These are phyloP conservation scores for Plantago elongata DNA, from an alignment of 257 asterid species.

Conservation along the genomic window DNA sequence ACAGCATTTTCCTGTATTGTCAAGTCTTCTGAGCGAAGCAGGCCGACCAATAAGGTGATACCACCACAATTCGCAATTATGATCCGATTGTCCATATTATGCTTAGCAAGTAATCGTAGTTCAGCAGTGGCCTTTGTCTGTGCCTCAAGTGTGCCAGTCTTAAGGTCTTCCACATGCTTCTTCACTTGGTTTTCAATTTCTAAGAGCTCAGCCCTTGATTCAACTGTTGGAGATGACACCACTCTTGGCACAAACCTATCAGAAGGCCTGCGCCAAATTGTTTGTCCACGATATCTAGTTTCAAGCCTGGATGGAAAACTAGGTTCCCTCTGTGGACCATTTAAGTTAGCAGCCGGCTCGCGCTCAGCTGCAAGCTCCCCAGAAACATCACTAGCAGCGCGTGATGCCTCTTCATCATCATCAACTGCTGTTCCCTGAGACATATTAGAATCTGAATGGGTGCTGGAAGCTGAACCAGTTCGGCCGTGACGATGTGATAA, in stretches of 20 bases:
- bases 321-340: constrained; percentile 42
- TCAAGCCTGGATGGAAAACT: constrained; percentile 48
- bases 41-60: constrained; percentile 48
- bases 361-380: constrained; percentile 57
- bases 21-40: constrained; percentile 50
- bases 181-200: constrained; percentile 64
- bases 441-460: constrained; percentile 44
- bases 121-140: constrained; percentile 57
- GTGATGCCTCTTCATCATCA: constrained; percentile 48
- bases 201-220: constrained; percentile 62
- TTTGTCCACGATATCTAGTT: constrained; percentile 55
- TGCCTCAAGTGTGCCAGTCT: constrained; percentile 44
- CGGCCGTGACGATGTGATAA: constrained; percentile 45
- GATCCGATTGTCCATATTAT: constrained; percentile 67
- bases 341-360: constrained; percentile 37
- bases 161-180: constrained; percentile 62
- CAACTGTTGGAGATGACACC: constrained; percentile 52
- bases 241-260: constrained; percentile 56
- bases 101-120: constrained; percentile 70
- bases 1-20: constrained; percentile 67
- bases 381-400: constrained; percentile 53
- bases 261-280: constrained; percentile 63
- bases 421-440: constrained; percentile 52
- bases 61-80: constrained; percentile 63
- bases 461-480: constrained; percentile 55